Percentiles rank a stretch among this genome's conserved stretches.
Evolutionary conservation across 2,329 filamentous ascomycete species (phyloP).

Genomic region (Plenodomus biglobosus): DNA sequence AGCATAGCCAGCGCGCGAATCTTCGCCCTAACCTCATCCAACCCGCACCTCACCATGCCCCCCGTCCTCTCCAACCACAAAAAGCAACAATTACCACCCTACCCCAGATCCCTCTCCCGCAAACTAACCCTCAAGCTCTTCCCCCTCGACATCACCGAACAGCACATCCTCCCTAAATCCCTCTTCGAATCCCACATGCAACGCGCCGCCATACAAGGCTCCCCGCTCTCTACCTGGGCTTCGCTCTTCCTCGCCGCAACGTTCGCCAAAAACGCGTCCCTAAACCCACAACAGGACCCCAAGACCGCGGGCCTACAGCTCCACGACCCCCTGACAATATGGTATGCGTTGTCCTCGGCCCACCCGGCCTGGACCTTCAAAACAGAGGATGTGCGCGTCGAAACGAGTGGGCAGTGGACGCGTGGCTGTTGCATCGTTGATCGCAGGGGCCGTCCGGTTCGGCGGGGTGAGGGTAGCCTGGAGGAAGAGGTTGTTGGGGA

Average conservation of each 20-base stretch:
- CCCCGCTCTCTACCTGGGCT: slow-evolving; percentile 51
- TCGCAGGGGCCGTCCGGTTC: slow-evolving; percentile 62
- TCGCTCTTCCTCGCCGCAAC: slow-evolving; percentile 50
- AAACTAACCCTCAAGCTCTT: slow-evolving; percentile 52
- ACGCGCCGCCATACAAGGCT: slow-evolving; percentile 30
- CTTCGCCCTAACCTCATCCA: slow-evolving; percentile 54
- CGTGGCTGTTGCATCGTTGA: slow-evolving; percentile 88
- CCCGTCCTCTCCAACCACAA: slow-evolving; percentile 54
- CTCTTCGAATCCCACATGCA: slow-evolving; percentile 38
- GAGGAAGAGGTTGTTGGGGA: slow-evolving; percentile 64
- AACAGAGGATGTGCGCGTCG: slow-evolving; percentile 79
- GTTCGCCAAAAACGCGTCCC: slow-evolving; percentile 49
- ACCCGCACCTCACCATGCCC: slow-evolving; percentile 79
- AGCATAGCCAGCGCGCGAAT: slow-evolving; percentile 52
- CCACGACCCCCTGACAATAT: slow-evolving; percentile 51
- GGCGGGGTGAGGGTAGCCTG: slow-evolving; percentile 35
- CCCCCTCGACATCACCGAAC: slow-evolving; percentile 52
- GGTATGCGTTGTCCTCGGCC: slow-evolving; percentile 35
- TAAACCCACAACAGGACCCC: slow-evolving; percentile 41
- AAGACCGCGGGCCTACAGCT: slow-evolving; percentile 47
- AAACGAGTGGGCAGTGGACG: slow-evolving; percentile 93
- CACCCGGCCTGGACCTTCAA: slow-evolving; percentile 41
- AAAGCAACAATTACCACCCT: slow-evolving; percentile 37
- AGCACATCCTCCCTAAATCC: slow-evolving; percentile 47
- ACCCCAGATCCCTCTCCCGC: slow-evolving; percentile 47